Conservation (phyloP, 148 eudicot species). For the Hydrangea macrophylla region DNA sequence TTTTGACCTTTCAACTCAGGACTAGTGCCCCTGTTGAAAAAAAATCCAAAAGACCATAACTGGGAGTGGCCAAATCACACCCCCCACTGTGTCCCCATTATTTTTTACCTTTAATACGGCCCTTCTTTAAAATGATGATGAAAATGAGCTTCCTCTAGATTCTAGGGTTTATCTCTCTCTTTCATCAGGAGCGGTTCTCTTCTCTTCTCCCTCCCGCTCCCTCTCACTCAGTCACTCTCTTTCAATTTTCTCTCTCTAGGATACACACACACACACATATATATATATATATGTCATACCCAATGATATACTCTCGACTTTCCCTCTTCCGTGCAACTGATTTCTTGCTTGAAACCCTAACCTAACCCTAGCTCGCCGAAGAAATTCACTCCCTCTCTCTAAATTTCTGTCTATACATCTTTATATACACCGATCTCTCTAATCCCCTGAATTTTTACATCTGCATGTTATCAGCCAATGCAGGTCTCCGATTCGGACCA, state of each 20-base stretch:
- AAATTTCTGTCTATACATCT: not conserved
- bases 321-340: constrained; percentile 7
- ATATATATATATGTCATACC: not conserved
- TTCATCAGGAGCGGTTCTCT: not conserved
- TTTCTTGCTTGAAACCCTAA: not conserved
- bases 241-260: constrained; percentile 4
- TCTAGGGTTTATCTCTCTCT: constrained; percentile 23
- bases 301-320: not conserved
- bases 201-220: not conserved
- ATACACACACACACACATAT: not conserved
- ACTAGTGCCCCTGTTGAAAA: not conserved
- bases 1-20: not conserved
- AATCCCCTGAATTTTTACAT: not conserved
- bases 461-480: constrained; percentile 17
- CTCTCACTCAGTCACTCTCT: no score
- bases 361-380: no score
- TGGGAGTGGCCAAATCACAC: not conserved
- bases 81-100: not conserved
- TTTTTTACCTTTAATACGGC: not conserved
- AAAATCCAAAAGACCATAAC: not conserved
- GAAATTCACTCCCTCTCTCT: not conserved
- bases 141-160: not conserved
- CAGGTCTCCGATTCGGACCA: constrained; percentile 14
- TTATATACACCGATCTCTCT: not conserved
- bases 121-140: no score